phyloP scores from a whole-genome alignment of 768 basidiomycete genomes.

The Tricholoma sp. region DNA sequence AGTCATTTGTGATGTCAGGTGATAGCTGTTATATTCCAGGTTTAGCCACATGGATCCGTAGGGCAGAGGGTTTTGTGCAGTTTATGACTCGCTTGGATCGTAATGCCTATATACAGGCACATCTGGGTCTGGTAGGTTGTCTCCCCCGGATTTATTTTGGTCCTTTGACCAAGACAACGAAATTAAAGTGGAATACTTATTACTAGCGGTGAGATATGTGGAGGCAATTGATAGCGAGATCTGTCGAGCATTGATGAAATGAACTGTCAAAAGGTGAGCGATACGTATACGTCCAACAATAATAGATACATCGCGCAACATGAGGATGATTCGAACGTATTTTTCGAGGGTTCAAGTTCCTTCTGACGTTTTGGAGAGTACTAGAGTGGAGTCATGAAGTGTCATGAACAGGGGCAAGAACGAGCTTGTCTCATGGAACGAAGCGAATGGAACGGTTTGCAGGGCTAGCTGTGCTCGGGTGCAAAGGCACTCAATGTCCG shows the following conservation, averaged over 20 bases:
- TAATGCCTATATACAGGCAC: not conserved
- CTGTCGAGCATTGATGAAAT: not conserved
- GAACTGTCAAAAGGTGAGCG: not conserved
- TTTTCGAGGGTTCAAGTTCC: not conserved
- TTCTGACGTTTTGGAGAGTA: too few relatives aligned
- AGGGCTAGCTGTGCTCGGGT: not conserved
- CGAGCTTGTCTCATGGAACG: not conserved
- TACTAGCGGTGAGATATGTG: not conserved
- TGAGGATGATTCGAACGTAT: not conserved
- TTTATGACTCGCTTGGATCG: not conserved
- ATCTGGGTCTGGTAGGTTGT: not conserved
- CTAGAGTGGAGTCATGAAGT: not conserved
- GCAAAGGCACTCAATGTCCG: not conserved
- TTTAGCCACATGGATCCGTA: not conserved
- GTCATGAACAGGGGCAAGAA: not conserved
- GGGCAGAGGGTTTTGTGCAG: not conserved
- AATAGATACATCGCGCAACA: not conserved
- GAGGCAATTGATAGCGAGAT: not conserved
- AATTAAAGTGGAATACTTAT: not conserved
- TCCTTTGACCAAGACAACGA: not conserved
- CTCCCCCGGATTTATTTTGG: not conserved
- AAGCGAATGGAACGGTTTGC: too few relatives aligned
- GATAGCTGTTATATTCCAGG: not conserved
- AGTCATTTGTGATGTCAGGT: constrained; percentile 1
- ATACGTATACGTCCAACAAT: not conserved